Evolutionary conservation across 1,139 yeast species (phyloP).

Genomic region (Zygotorulaspora mrakii): DNA sequence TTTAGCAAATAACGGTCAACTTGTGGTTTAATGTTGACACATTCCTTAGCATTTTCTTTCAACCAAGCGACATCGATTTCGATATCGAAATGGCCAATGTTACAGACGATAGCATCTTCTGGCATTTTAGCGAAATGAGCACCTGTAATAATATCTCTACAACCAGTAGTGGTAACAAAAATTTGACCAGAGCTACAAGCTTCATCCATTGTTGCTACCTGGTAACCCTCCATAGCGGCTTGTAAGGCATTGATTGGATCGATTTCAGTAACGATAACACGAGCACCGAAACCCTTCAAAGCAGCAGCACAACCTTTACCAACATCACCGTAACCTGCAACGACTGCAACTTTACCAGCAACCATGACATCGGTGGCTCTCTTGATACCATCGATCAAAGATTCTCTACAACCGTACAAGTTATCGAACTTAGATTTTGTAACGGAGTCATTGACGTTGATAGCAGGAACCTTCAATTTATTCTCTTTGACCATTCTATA

Average conservation of each 20-base stretch:
- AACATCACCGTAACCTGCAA: slow-evolving; percentile 99
- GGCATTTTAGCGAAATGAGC: slow-evolving; percentile 90
- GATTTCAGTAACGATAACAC: slow-evolving; percentile 95
- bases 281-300: slow-evolving; percentile 98
- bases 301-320: slow-evolving; percentile 99
- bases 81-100: slow-evolving; percentile 99
- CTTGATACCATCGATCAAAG: slow-evolving; percentile 97
- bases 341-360: slow-evolving; percentile 99
- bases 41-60: slow-evolving; percentile 84
- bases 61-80: slow-evolving; percentile 99
- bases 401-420: slow-evolving; percentile 99
- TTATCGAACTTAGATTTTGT: slow-evolving; percentile 99
- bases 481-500: slow-evolving; percentile 94
- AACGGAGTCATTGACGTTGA: slow-evolving; percentile 98
- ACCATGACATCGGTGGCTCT: slow-evolving; percentile 99
- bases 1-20: slow-evolving; percentile 95
- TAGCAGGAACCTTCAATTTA: slow-evolving; percentile 96
- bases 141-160: slow-evolving; percentile 96
- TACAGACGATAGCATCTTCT: slow-evolving; percentile 99
- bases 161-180: slow-evolving; percentile 99
- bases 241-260: slow-evolving; percentile 99
- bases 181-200: slow-evolving; percentile 94
- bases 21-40: slow-evolving; percentile 97
- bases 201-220: slow-evolving; percentile 94
- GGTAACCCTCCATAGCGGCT: slow-evolving; percentile 99